Base-by-base conservation (phyloP, 805 yeast species). In the Candida succiphila region DNA sequence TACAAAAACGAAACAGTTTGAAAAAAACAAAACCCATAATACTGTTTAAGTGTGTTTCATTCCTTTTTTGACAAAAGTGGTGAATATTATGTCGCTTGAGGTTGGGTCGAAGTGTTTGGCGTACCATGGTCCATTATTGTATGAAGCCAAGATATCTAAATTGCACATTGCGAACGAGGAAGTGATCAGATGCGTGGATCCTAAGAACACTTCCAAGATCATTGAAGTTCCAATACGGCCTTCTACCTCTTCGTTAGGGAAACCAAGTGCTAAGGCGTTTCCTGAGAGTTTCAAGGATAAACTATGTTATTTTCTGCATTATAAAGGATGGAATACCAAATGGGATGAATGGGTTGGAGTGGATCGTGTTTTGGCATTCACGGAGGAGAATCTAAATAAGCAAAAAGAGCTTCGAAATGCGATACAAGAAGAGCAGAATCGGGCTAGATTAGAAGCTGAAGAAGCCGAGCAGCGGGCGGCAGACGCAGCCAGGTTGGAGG, bases 291-390 rank as follows among this genome's bases (percentile, higher is more conserved):
- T 55, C 24, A 36, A 43, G 6, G 54, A 48, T 4, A 36, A 40
- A n/a, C 44, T 53, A 30, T 49, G 76, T 21, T 88, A 75, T 56
- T 77, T 65, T 43, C 73, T 89, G 14, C 98, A 92, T 51, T 89
- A 89, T 56, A 81, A 79, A 44, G 97, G 98, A 3, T 89, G 98
- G 98, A 89, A 88, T 49, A 58, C 78, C 14, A 77, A 87, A 37
- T 89, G 96, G 95, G 97, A 89, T 52, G 98, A 89, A 55, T 89
- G 98, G 98, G 89, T 89, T 1, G 69, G 72, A 1, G 55, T 58
- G 7, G 77, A 73, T 26, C 60, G 97, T 24, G 69, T 89, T 5
- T 61, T 84, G 48, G 79, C 75, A 41, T 66, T 65, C 49, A 81
- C 69, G 32, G 78, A 74, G 21, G 94, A 80, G 42, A 86, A 82